Base-by-base conservation (phyloP, 2,329 filamentous ascomycete species). In the Fonsecaea monophora region DNA sequence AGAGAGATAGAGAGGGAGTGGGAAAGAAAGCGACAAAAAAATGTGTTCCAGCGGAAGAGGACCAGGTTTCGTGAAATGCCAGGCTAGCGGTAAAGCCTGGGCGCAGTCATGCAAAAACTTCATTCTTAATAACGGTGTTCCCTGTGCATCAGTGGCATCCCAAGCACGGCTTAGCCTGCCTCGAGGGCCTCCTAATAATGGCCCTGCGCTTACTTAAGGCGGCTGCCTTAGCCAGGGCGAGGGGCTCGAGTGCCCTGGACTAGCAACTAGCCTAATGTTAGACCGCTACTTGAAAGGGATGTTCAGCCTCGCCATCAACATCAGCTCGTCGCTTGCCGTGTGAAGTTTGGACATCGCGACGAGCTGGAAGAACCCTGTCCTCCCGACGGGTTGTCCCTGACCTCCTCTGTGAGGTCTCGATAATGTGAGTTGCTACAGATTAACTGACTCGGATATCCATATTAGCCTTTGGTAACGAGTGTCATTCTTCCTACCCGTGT, bases 1-100 rank as follows among this genome's bases (percentile, higher is more conserved):
- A 61, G 64, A 65, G 66, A 69, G 71, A 25, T 25, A 70, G 67
- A 57, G 68, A 71, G 68, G 62, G 58, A 45, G 48, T 58, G 35
- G 50, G 54, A 34, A 50, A 59, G 34, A 40, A 48, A 42, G 48
- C 50, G 50, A 42, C 54, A 57, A 69, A 57, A 38, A 64, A 64
- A 54, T 32, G 50, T 40, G 32, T 35, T 35, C 37, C 54, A 57
- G 42, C 30, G 35, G 57, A 32, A 37, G 32, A 62, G 35, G 34
- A 58, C 35, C 45, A 53, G 21, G 57, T 60, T 60, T 60, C 40
- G 57, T 54, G 40, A 54, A 54, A 61, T 61, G 34, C 45, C 59
- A 61, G 59, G 55, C 21, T 38, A 37, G 55, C n/a, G 34, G 34
- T 50, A 50, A 8, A 50, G 45, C 45, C 45, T 50, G 10, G 45